Conservation (phyloP, 1,284 basidiomycete genomes). For the Ceratobasidium sp. region DNA sequence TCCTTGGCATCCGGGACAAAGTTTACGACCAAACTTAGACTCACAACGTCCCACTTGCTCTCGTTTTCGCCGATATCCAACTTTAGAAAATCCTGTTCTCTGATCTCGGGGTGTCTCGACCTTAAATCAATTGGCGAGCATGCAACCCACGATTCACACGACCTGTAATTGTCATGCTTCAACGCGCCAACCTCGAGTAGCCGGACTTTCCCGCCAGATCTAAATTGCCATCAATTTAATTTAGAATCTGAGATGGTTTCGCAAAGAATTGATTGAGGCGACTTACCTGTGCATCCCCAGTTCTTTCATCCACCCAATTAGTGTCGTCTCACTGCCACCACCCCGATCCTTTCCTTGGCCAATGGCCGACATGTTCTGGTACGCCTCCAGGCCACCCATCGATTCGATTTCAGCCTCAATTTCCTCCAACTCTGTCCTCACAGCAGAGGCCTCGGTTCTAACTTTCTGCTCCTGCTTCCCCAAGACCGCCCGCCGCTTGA, state of each 20-base stretch:
- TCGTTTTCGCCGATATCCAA: conserved; percentile 59
- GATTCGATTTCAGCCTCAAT: conserved; percentile 66
- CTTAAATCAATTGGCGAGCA: conserved; percentile 77
- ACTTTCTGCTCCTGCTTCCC: conserved; percentile 1
- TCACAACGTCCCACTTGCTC: conserved; percentile 73
- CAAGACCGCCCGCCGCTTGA: conserved; percentile 56
- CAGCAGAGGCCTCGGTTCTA: too few species aligned
- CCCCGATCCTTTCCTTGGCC: conserved; percentile 81
- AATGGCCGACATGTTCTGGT: conserved; percentile 78
- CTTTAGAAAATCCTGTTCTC: conserved; percentile 79
- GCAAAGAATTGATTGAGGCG: too few species aligned
- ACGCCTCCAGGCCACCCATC: conserved; percentile 75
- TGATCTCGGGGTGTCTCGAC: conserved; percentile 76
- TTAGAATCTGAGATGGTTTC: not conserved
- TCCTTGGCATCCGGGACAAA: conserved; percentile 78
- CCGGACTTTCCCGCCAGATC: not conserved
- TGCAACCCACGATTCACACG: conserved; percentile 71
- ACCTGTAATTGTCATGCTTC: conserved; percentile 76
- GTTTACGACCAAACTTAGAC: conserved; percentile 84
- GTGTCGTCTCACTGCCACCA: conserved; percentile 79
- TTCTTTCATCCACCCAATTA: conserved; percentile 74
- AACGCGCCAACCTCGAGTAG: conserved; percentile 86
- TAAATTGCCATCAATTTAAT: not conserved
- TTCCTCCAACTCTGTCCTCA: conserved; percentile 52
- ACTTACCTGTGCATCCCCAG: conserved; percentile 49